Evolutionary conservation across 1,139 yeast species (phyloP), one percentile per base, ranked within the genome.

Genomic region (Sugiyamaella pinicola): DNA sequence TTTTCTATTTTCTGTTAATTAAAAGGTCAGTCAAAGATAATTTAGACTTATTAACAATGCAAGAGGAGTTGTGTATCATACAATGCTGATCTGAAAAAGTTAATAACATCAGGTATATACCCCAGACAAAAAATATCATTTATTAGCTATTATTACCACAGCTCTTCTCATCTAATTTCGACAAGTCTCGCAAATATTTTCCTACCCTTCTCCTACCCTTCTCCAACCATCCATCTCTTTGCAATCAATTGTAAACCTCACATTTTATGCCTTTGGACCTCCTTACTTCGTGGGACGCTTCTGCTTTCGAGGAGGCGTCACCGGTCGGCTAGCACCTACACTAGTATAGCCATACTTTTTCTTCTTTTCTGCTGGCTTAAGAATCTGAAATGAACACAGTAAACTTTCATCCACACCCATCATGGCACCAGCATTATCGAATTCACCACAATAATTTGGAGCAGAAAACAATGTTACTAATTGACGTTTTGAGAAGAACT

Each of bases 391-490:
- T 15, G 97, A 90, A 77, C 99, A 93, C 66, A 93, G 80, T 67
- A 93, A 81, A 69, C 93, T 85, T 72, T 91, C 97, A 71, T 93
- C 98, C 53, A 93, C 98, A 65, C 95, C 85, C 99, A 93, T 93
- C 96, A 93, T 91, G 35, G 98, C 98, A 64, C 98, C 99, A 8
- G 97, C 97, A 70, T 93, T 93, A 72, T 93, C 97, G 70, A 93
- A 93, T 73, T 93, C 98, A 62, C 98, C 98, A 80, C 98, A 93
- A 71, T 93, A 93, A 74, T 93, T 93, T 61, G 98, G 99, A 49
- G 98, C 98, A 48, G 95, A 84, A 69, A 93, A 93, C 61, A 93
- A 78, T 18, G 99, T 93, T 52, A 93, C 98, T 69, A 93, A 81
- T 74, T 91, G 97, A 66, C 98, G 85, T 73, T 91, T 91, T 57